Evolutionary conservation across 192 early-diverging fungal genomes (phyloP).

Genomic region (Geranomyces variabilis): DNA sequence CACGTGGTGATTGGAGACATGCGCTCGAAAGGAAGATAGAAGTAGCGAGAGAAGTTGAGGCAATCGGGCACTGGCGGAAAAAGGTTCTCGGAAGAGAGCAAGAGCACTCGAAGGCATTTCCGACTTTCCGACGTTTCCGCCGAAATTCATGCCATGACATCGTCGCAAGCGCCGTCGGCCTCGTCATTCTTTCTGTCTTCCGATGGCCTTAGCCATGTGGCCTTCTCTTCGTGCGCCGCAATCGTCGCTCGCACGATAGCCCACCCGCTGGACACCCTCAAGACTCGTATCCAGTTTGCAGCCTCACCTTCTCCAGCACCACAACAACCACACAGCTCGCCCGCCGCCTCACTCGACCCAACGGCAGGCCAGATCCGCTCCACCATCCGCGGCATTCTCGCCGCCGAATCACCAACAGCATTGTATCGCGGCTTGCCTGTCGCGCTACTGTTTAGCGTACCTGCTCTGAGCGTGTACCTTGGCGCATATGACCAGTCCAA

Average conservation of each 20-base stretch:
- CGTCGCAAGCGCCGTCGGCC: too few species aligned
- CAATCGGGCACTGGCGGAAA: too few species aligned
- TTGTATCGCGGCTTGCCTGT: conserved; percentile 74
- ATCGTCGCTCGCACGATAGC: conserved; percentile 62
- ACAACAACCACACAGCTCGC: neutral
- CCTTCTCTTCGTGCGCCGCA: conserved; percentile 55
- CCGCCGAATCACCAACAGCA: conserved; percentile 11
- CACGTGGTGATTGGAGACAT: too few species aligned
- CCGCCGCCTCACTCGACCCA: conserved; percentile 4
- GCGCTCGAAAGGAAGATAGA: too few species aligned
- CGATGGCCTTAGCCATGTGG: conserved; percentile 26
- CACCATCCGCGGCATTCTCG: conserved; percentile 23
- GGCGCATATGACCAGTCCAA: conserved; percentile 72
- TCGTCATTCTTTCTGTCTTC: conserved; percentile 6
- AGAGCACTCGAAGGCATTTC: too few species aligned
- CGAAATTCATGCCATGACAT: too few species aligned
- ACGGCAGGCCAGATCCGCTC: conserved; percentile 22
- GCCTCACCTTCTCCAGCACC: conserved; percentile 8
- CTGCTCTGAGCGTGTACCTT: conserved; percentile 72
- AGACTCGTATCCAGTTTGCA: conserved; percentile 66
- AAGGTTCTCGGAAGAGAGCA: too few species aligned
- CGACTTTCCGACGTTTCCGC: too few species aligned
- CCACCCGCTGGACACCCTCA: conserved; percentile 80
- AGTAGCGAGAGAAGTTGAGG: too few species aligned
- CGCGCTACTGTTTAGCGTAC: conserved; percentile 70